Evolutionary conservation across 768 basidiomycete genomes (phyloP), one percentile per base, ranked within the genome.

Genomic region (Suillus decipiens): DNA sequence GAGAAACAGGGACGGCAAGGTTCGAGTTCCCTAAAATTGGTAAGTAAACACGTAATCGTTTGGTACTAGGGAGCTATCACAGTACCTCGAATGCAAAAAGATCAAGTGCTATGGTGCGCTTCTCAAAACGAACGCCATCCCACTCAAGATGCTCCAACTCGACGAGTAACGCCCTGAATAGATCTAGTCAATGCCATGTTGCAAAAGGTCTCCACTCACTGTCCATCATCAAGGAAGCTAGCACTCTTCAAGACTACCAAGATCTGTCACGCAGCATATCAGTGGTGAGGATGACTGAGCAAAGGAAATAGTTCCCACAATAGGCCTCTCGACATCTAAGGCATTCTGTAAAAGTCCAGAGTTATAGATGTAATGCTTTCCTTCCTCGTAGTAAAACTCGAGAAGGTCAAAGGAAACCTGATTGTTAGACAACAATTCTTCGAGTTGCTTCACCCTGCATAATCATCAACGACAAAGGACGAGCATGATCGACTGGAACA

Each of bases 361-460:
- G 19, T 57, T 19, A 17, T 28, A 39, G 24, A 19, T 36, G 24
- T 57, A 57, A 17, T 0, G 24, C 6, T 19, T 17, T 41, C 56
- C 56, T 57, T 57, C 56, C 17, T 57, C 56, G 8, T 31, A 57
- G 36, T 57, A 57, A 31, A 41, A 57, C 22, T 41, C 56, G 11
- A 57, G 56, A 57, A 57, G 56, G 11, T 57, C 56, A 28, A 41
- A 57, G 17, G 56, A 41, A 41, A 57, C 41, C 56, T 41, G 39
- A 39, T 41, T 41, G 39, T 31, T 31, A 57, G 56, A 39, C 17
- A 57, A 39, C 28, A 22, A 19, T 37, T 41, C 39, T 19, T 57
- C n/a, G 39, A 57, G 11, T 41, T 31, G 17, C 19, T 57, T 36
- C 11, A 7, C 39, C 17, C 56, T 57, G 11, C 11, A 31, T 41